Evolutionary conservation across 371 early-diverging fungal genomes (phyloP).

Genomic region (Rhizomucor miehei): DNA sequence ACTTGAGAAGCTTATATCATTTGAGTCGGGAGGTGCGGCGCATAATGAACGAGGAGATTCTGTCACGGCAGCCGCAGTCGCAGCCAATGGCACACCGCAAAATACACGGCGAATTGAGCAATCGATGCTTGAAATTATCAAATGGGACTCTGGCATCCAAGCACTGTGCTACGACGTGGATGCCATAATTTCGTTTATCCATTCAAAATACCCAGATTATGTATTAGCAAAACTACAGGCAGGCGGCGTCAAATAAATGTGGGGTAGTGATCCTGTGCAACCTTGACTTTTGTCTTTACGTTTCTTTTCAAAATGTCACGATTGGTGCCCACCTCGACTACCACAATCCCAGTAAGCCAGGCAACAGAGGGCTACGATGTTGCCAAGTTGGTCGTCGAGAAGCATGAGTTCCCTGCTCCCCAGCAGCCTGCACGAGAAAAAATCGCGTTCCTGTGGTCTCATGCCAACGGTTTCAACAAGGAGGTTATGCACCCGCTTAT

Average conservation of each 20-base stretch:
- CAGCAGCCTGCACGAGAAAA: slow-evolving; percentile 9
- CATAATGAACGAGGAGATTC: slow-evolving; percentile 24
- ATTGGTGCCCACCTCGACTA: slow-evolving; percentile 4
- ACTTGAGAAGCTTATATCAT: slow-evolving; percentile 78
- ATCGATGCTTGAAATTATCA: slow-evolving; percentile 45
- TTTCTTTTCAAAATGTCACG: slow-evolving; percentile 12
- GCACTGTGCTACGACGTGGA: slow-evolving; percentile 60
- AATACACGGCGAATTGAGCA: slow-evolving; percentile 33
- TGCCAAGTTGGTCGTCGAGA: slow-evolving; percentile 28
- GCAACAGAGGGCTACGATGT: slow-evolving; percentile 19
- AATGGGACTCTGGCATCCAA: slow-evolving; percentile 65
- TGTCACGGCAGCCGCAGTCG: slow-evolving; percentile 27
- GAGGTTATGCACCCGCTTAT: slow-evolving; percentile 38
- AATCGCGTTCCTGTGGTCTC: slow-evolving; percentile 30
- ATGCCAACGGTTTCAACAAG: slow-evolving; percentile 45
- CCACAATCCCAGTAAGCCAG: slow-evolving; percentile 22
- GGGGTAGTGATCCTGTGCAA: background rate
- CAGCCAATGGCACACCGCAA: slow-evolving; percentile 27
- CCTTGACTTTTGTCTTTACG: background rate
- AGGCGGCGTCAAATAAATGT: background rate
- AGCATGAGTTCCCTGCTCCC: slow-evolving; percentile 25
- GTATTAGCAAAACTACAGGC: too few species aligned
- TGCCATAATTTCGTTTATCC: slow-evolving; percentile 50
- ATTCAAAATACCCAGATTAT: slow-evolving; percentile 55
- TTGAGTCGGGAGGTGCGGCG: slow-evolving; percentile 64